phyloP scores from a whole-genome alignment of 2,329 filamentous ascomycete genomes.

The Epichloe gansuensis region DNA sequence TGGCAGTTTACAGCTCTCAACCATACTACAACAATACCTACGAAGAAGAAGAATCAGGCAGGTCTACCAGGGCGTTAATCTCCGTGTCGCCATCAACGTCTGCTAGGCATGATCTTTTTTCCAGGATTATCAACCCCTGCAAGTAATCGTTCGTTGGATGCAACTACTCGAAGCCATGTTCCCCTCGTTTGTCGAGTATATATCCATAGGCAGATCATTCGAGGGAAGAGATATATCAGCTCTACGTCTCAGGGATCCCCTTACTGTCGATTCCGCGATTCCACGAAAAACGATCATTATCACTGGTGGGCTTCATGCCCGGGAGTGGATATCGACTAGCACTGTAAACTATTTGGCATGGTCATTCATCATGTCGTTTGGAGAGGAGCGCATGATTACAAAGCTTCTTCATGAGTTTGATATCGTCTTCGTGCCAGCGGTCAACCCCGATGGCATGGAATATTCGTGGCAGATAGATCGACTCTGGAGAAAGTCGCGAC shows the following conservation, averaged over 20 bases:
- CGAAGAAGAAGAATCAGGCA: not conserved
- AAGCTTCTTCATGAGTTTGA: slow-evolving; percentile 75
- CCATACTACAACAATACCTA: slow-evolving; percentile 11
- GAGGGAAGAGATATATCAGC: slow-evolving; percentile 80
- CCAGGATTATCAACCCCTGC: slow-evolving; percentile 77
- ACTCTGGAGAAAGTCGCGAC: slow-evolving; percentile 89
- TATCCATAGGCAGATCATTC: slow-evolving; percentile 71
- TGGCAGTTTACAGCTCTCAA: slow-evolving; percentile 52
- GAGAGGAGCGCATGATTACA: slow-evolving; percentile 58
- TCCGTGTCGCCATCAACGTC: slow-evolving; percentile 19
- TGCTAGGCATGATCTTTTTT: slow-evolving; percentile 66
- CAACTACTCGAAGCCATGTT: slow-evolving; percentile 82
- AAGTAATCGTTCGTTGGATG: slow-evolving; percentile 83
- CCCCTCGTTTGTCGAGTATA: slow-evolving; percentile 60
- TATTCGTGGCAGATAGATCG: slow-evolving; percentile 89
- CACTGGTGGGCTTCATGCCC: slow-evolving; percentile 77
- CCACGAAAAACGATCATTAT: slow-evolving; percentile 68
- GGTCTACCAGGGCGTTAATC: not conserved
- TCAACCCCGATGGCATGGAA: slow-evolving; percentile 90
- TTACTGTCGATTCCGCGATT: slow-evolving; percentile 26
- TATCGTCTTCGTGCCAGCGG: slow-evolving; percentile 73
- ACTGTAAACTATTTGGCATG: slow-evolving; percentile 88
- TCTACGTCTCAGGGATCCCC: slow-evolving; percentile 57
- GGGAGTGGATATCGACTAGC: slow-evolving; percentile 92
- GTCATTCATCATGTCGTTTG: slow-evolving; percentile 73